Evolutionary conservation across 225 moss, liverwort and hornwort species (phyloP), one percentile per base, ranked within the genome.

Genomic region (Ulota crispa): DNA sequence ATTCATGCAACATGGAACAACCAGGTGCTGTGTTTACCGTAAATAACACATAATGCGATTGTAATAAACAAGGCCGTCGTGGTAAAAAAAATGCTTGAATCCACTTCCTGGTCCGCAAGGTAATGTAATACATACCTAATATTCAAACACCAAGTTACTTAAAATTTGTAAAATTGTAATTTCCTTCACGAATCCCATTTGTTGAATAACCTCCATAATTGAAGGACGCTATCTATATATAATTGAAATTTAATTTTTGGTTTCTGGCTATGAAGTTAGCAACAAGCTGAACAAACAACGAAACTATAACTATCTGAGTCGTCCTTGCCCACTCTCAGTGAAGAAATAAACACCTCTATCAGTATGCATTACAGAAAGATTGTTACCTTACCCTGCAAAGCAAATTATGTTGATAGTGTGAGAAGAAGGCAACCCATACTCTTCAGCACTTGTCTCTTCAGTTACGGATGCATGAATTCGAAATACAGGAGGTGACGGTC

Each of bases 351-450:
- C 13, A 72, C 28, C 63, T 57, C 81, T 67, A 67, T 84, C 73
- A 31, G 23, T 32, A 64, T 34, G 57, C 50, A 79, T 20, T 31
- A 36, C 61, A 52, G 7, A 36, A 65, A 42, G 55, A 42, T 43
- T 41, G 19, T 26, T 63, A n/a, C 68, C 80, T 85, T 84, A 94
- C 90, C 92, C 91, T 79, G 91, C 70, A 28, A 91, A 84, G 84
- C 94, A 94, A 27, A 93, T 84, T 42, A 91, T 92, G 83, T 95
- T 95, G 67, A 95, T 95, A 32, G 91, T 94, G 56, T 95, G 95
- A 64, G 95, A 95, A 53, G 95, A 95, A 73, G 95, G 95, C 59
- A 95, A 78, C 20, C 95, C 95, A 76, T 92, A 95, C 86, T 96
- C 96, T 72, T 83, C 88, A 42, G 94, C 73, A 52, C 89, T 83